phyloP scores from a whole-genome alignment of 164 flowering plant genomes.

The Amborella trichopoda region DNA sequence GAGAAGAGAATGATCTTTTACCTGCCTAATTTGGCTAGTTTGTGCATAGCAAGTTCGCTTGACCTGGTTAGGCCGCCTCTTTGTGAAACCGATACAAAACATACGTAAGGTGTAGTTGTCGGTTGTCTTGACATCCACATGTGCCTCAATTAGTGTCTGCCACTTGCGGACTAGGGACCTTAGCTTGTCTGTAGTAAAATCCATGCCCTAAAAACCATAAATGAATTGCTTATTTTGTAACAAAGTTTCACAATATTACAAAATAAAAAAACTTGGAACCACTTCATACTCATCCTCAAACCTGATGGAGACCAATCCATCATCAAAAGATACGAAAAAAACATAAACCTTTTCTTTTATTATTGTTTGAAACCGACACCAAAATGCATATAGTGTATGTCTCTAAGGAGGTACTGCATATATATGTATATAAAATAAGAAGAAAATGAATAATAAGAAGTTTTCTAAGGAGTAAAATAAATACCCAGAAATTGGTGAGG shows the following conservation, averaged over 20 bases:
- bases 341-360: neutral
- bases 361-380: too few species aligned
- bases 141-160: constrained; percentile 76
- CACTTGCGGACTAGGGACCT: constrained; percentile 73
- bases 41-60: constrained; percentile 74
- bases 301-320: too few species aligned
- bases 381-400: too few species aligned
- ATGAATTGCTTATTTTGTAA: neutral
- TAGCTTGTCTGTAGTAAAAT: constrained; percentile 76
- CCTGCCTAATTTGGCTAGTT: constrained; percentile 74
- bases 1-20: constrained; percentile 3
- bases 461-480: too few species aligned
- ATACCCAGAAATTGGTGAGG: constrained; percentile 67
- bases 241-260: too few species aligned
- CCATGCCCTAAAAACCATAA: constrained; percentile 45
- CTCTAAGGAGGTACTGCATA: too few species aligned
- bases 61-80: constrained; percentile 62
- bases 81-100: constrained; percentile 82
- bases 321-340: too few species aligned
- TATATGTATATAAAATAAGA: neutral
- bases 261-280: too few species aligned
- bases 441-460: too few species aligned
- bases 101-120: constrained; percentile 54
- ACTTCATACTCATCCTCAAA: too few species aligned
- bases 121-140: constrained; percentile 85